Evolutionary conservation across 306 rosid species (phyloP).

Genomic region (Casuarina glauca): DNA sequence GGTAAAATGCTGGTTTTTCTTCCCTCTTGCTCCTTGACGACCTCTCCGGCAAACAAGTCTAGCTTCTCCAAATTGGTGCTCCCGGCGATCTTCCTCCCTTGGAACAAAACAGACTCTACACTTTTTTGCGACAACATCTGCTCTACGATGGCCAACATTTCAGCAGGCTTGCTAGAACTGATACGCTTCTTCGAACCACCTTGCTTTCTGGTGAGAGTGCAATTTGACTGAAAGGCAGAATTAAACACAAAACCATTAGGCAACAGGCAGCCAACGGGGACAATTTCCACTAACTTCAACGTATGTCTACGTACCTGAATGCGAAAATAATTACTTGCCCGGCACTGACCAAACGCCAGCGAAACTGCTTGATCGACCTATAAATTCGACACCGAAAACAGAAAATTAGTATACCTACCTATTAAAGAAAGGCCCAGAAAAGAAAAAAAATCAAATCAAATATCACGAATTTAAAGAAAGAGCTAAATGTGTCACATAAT

Average conservation of each 20-base stretch:
- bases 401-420: no score
- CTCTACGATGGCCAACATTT: slow-evolving; percentile 49
- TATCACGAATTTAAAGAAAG: slow-evolving; percentile 17
- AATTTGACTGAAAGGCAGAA: slow-evolving; percentile 47
- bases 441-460: slow-evolving; percentile 12
- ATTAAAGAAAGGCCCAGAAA: background rate
- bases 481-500: slow-evolving; percentile 9
- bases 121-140: slow-evolving; percentile 71
- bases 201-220: slow-evolving; percentile 29
- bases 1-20: slow-evolving; percentile 71
- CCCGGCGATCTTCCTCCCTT: slow-evolving; percentile 68
- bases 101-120: slow-evolving; percentile 69
- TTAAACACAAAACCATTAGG: background rate
- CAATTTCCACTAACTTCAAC: background rate
- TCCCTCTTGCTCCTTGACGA: slow-evolving; percentile 73
- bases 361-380: slow-evolving; percentile 96
- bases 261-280: no score
- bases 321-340: slow-evolving; percentile 65
- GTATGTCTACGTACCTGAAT: slow-evolving; percentile 42
- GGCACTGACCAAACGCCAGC: slow-evolving; percentile 76
- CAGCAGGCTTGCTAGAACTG: slow-evolving; percentile 28
- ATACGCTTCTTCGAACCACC: slow-evolving; percentile 16
- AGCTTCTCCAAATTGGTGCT: slow-evolving; percentile 66
- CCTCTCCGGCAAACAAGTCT: slow-evolving; percentile 60
- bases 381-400: background rate